Percentiles rank a stretch among this genome's conserved stretches.
Conservation (phyloP, 495 filamentous ascomycete species). For the Trichodelitschia bisporula region DNA sequence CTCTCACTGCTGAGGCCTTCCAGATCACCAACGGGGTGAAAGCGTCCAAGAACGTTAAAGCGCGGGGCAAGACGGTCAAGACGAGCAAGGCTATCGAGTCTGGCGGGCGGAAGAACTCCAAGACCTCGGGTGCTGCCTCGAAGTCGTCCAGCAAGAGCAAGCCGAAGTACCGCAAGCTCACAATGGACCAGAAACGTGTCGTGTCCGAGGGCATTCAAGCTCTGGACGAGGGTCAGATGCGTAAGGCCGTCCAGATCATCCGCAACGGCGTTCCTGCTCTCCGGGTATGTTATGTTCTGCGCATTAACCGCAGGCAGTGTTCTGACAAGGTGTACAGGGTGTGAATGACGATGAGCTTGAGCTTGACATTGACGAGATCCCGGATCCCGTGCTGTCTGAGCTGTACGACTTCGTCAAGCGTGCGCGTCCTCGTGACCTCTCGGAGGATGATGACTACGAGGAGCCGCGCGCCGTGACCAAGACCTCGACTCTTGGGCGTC, state of each 20-base stretch:
- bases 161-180: slow-evolving; percentile 19
- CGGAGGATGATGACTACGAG: slow-evolving; percentile 17
- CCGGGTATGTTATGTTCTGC: slow-evolving; percentile 22
- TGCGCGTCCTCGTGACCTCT: slow-evolving; percentile 2
- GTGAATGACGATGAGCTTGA: slow-evolving; percentile 70
- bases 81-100: background rate
- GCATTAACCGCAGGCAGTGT: background rate
- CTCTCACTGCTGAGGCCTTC: slow-evolving; percentile 9
- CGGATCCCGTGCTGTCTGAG: slow-evolving; percentile 44
- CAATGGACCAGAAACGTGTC: slow-evolving; percentile 61
- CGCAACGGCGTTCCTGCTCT: slow-evolving; percentile 62
- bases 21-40: background rate
- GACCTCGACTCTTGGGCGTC: slow-evolving; percentile 36
- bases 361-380: slow-evolving; percentile 69
- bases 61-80: background rate
- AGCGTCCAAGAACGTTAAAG: background rate
- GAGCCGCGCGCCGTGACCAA: slow-evolving; percentile 11
- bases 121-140: background rate
- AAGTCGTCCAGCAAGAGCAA: slow-evolving; percentile 23
- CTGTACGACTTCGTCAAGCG: slow-evolving; percentile 36
- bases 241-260: slow-evolving; percentile 68
- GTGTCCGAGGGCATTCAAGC: slow-evolving; percentile 59
- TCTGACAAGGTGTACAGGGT: slow-evolving; percentile 19
- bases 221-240: slow-evolving; percentile 47
- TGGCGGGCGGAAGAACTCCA: background rate